Base-by-base conservation (phyloP, 2,329 filamentous ascomycete genomes). In the Arthrobotrys entomopaga region DNA sequence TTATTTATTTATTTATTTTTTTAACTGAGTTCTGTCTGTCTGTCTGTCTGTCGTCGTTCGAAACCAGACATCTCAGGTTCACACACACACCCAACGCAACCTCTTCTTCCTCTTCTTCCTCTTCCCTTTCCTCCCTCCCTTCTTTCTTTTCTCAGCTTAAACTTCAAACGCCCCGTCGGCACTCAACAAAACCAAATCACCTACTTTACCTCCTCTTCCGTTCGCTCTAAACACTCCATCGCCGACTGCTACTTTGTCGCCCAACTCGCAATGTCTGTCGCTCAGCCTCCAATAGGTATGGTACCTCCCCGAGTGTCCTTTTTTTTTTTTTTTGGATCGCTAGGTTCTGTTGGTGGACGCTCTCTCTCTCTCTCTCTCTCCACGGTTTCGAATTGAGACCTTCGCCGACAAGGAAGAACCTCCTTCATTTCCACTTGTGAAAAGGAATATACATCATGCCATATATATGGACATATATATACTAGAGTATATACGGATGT, bases 241-340 rank as follows among this genome's bases (percentile, higher is more conserved):
- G 48, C 60, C 67, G 58, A 26, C 58, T 20, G 22, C 40, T 8
- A 42, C 34, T n/a, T 50, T 49, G 54, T 22, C 46, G 20, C n/a
- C 16, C 42, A 49, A 50, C 42, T 26, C 53, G 58, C 22, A 38
- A 74, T 74, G 70, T 74, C 70, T 64, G 34, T 74, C 57, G 70
- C 57, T 63, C 70, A 74, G 50, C 63, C 70, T 52, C 70, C 52
- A 74, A 74, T 74, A 74, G 70, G 70, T 74, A 57, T 34, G 64
- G 26, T 50, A 16, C 48, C 43, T 48, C n/a, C 50, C 49, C 49
- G 13, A 3, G 16, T 40, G 42, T 34, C 29, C 38, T 19, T 26
- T 54, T 38, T 50, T 50, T 50, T 19, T 26, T 54, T 38, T 50
- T 50, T 50, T 19, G 48, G 52, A 38, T 19, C 15, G 24, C n/a